Evolutionary conservation across 306 rosid genomes (phyloP), one percentile per base, ranked within the genome.

Genomic region (Argentina anserina): DNA sequence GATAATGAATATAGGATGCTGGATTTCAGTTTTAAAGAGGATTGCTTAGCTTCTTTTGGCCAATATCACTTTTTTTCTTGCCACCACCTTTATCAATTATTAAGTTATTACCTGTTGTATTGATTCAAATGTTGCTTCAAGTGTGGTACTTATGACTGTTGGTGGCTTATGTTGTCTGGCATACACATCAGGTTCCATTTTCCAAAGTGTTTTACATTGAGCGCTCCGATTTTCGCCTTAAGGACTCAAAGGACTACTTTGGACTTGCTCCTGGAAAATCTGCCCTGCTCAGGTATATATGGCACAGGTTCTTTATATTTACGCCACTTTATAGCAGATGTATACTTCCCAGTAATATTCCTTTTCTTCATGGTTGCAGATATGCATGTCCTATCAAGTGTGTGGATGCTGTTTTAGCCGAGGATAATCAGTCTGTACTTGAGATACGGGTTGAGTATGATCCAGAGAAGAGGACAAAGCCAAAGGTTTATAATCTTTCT

Each of bases 261-360:
- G 99, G 99, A 71, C 97, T 95, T 83, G 99, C 99, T 66, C 97
- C 93, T 50, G 97, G 97, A 42, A 95, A 95, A 85, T 91, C 96
- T 69, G 99, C 81, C 76, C 85, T 91, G 31, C 94, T 95, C 81
- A 95, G 96, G 97, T 89, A 70, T 69, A 76, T 77, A 52, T 11
- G 29, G 65, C 29, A 11, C 69, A 59, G 69, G 63, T 70, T 78
- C 20, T 66, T 46, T 69, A 25, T 58, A n/a, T 75, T 79, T 20
- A 2, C 47, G 28, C 42, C 23, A 60, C 69, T 26, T 34, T 67
- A 34, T 9, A 14, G 82, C 45, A 73, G n/a, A 63, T 72, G 52
- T 76, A 3, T 23, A 49, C 45, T 34, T 56, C 7, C 53, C 49
- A 37, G 65, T 75, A 42, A 68, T 28, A 65, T 40, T 45, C 34